phyloP scores from a whole-genome alignment of 495 filamentous ascomycete genomes.

The Penicillium verhagenii region DNA sequence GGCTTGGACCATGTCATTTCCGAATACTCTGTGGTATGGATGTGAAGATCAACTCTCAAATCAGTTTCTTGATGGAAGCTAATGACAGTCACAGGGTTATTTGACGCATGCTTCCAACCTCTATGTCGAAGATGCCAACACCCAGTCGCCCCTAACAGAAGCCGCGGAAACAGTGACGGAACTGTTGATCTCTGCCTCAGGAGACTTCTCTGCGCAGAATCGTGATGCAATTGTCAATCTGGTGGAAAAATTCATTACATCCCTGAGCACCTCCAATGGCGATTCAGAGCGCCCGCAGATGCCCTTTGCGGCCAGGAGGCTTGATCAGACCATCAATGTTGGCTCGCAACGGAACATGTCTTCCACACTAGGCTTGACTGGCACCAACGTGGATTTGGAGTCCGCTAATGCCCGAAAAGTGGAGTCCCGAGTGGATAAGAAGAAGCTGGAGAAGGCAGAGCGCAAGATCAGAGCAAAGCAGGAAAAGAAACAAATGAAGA shows the following conservation, averaged over 20 bases:
- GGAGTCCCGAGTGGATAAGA: constrained; percentile 94
- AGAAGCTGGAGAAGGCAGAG: constrained; percentile 99
- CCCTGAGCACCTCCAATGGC: constrained; percentile 72
- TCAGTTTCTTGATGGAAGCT: constrained; percentile 10
- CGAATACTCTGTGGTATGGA: constrained; percentile 75
- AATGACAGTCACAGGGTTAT: constrained; percentile 59
- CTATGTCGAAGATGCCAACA: constrained; percentile 69
- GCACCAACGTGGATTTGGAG: constrained; percentile 84
- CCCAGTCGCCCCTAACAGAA: constrained; percentile 73
- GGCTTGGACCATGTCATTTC: constrained; percentile 86
- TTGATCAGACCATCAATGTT: constrained; percentile 95
- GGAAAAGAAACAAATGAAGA: constrained; percentile 97
- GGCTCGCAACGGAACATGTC: constrained; percentile 92
- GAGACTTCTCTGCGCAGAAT: constrained; percentile 67
- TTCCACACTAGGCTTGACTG: constrained; percentile 85
- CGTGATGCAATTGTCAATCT: constrained; percentile 75
- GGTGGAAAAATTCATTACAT: constrained; percentile 87
- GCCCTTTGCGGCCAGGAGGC: constrained; percentile 73
- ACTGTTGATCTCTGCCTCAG: constrained; percentile 86
- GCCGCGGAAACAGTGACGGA: constrained; percentile 81
- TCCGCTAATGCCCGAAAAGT: constrained; percentile 89
- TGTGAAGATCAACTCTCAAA: not conserved
- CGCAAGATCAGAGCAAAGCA: constrained; percentile 97
- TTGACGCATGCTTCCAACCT: constrained; percentile 86
- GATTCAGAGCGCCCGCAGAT: constrained; percentile 67